Conservation (phyloP, 140 eudicot genomes). For the Flaveria floridana region DNA sequence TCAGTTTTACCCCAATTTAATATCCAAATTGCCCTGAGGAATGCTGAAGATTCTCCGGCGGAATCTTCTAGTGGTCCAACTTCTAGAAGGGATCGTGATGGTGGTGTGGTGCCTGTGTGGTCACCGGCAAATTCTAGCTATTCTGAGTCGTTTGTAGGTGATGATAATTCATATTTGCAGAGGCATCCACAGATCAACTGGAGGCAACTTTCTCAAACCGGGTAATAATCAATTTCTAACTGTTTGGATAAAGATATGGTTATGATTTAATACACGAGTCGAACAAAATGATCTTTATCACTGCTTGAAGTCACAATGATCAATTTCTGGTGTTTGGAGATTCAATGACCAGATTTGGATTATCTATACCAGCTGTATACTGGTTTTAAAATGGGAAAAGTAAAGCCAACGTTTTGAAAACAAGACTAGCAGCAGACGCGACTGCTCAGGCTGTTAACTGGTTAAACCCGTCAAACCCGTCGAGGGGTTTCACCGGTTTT, state of each 20-base stretch:
- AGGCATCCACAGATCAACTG: slow-evolving; percentile 81
- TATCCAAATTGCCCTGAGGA: slow-evolving; percentile 46
- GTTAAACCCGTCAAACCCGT: too few species aligned
- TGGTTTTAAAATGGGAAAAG: too few species aligned
- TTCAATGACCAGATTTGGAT: neutral
- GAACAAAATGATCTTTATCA: too few species aligned
- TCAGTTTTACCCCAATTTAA: slow-evolving; percentile 38
- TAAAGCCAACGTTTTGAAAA: too few species aligned
- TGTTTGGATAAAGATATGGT: neutral
- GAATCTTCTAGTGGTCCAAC: slow-evolving; percentile 64
- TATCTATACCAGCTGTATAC: too few species aligned
- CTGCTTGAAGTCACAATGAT: neutral
- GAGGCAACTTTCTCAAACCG: slow-evolving; percentile 90
- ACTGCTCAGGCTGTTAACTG: too few species aligned
- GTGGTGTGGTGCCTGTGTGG: slow-evolving; percentile 94
- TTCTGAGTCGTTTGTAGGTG: slow-evolving; percentile 41
- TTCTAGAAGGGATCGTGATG: slow-evolving; percentile 70
- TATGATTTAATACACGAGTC: neutral
- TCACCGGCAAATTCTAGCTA: slow-evolving; percentile 66
- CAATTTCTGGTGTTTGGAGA: neutral
- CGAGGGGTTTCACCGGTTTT: too few species aligned
- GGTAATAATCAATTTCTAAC: slow-evolving; percentile 45
- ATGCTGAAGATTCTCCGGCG: slow-evolving; percentile 73
- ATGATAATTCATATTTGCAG: slow-evolving; percentile 81
- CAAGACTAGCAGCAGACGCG: too few species aligned